Conservation (phyloP, 495 filamentous ascomycete genomes). For the Penicillium roqueforti region DNA sequence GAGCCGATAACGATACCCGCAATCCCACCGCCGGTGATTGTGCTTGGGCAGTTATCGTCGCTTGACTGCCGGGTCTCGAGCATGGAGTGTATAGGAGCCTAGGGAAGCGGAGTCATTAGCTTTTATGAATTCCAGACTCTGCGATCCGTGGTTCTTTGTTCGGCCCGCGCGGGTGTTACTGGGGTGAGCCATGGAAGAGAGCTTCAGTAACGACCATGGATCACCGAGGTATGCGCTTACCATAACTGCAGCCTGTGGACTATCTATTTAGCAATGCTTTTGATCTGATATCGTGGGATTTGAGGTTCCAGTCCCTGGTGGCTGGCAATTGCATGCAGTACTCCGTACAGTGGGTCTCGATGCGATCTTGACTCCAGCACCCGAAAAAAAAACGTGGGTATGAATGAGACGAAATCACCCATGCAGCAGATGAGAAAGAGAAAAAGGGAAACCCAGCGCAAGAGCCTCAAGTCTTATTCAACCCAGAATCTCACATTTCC, state of each 20-base stretch:
- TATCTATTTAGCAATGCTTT: neutral
- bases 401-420: neutral
- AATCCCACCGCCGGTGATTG: constrained; percentile 50
- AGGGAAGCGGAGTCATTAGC: neutral
- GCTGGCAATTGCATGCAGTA: constrained; percentile 5
- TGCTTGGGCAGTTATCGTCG: constrained; percentile 30
- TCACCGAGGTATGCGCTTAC: neutral
- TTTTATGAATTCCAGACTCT: neutral
- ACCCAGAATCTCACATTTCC: neutral
- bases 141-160: constrained; percentile 5
- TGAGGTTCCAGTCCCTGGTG: neutral
- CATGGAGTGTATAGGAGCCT: constrained; percentile 18
- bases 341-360: constrained; percentile 6
- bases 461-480: constrained; percentile 9
- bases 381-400: neutral
- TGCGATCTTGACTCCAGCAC: neutral
- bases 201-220: neutral
- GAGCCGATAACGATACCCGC: constrained; percentile 59
- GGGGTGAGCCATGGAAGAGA: neutral
- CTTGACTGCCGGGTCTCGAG: constrained; percentile 25
- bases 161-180: neutral
- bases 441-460: neutral
- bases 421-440: neutral
- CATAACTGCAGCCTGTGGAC: neutral
- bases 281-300: neutral